Percentiles rank a stretch among this genome's conserved stretches.
phyloP scores from a whole-genome alignment of 116 monocot genomes.

The Zostera marina region DNA sequence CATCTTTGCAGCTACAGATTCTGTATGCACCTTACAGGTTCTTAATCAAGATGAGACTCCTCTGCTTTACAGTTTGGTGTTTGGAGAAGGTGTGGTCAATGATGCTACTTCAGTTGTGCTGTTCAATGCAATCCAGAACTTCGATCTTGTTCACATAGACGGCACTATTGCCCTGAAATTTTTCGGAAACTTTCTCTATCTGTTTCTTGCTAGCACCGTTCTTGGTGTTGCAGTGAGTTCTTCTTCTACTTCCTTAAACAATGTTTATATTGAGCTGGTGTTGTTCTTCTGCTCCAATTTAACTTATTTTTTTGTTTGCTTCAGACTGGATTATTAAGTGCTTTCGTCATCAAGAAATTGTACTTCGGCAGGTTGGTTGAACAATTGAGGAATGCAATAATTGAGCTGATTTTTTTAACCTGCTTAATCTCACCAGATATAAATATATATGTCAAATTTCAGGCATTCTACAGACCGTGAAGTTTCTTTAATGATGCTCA shows the following conservation, averaged over 20 bases:
- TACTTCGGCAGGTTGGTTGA: slow-evolving; percentile 78
- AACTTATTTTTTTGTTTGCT: slow-evolving; percentile 4
- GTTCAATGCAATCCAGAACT: slow-evolving; percentile 89
- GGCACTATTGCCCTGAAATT: slow-evolving; percentile 28
- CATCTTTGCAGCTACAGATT: slow-evolving; percentile 75
- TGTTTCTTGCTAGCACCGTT: slow-evolving; percentile 72
- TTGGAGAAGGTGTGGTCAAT: slow-evolving; percentile 98
- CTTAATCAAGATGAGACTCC: slow-evolving; percentile 95
- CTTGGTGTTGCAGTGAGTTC: slow-evolving; percentile 80
- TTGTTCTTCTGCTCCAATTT: background rate
- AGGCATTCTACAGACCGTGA: slow-evolving; percentile 99
- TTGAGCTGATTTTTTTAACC: too few relatives aligned
- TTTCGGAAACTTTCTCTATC: slow-evolving; percentile 60
- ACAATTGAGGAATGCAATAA: too few relatives aligned
- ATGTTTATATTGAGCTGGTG: too few relatives aligned
- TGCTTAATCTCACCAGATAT: too few relatives aligned
- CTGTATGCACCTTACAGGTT: slow-evolving; percentile 87
- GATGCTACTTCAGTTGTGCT: slow-evolving; percentile 97
- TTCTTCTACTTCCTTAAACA: slow-evolving; percentile 22
- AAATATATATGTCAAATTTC: slow-evolving; percentile 1
- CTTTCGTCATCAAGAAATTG: slow-evolving; percentile 76
- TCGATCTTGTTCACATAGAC: slow-evolving; percentile 71
- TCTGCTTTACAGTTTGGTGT: slow-evolving; percentile 83
- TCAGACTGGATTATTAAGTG: slow-evolving; percentile 85
- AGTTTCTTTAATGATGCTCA: slow-evolving; percentile 93